Base-by-base conservation (phyloP, 345 rosid genomes). In the Pistacia integerrima region DNA sequence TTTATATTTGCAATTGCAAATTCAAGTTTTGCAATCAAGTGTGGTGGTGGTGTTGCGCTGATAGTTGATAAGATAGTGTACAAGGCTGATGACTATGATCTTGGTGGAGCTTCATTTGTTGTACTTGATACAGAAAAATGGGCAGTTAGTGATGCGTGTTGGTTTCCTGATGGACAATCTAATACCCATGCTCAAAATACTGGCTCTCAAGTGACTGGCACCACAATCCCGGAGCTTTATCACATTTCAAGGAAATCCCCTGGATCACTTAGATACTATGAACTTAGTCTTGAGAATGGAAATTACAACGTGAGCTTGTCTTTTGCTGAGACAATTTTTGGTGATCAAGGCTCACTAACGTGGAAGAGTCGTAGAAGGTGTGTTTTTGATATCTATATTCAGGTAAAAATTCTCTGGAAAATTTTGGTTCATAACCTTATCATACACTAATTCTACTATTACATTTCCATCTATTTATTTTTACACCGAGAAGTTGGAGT, bases 61-160 rank as follows among this genome's bases (percentile, higher is more conserved):
- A 75, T 3, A 44, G 36, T 65, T 57, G 64, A 57, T 78, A 87
- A 89, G 25, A 78, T 63, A 51, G 25, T 77, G 58, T 88, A 74
- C 51, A 89, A 90, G 77, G 86, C 77, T 4, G 92, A 90, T 22
- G 81, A 79, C 38, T 70, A 49, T 55, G 56, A 82, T 28, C 71
- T 85, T 64, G 84, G 87, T 30, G 75, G 87, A 70, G 83, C 90
- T 79, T 82, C 90, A 28, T 70, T 52, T 72, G 56, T 28, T 51
- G 86, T 90, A 58, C 74, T 86, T 59, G 73, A 14, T 65, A 67
- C 75, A 2, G 66, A 81, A 41, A 87, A 84, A 81, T 90, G 94
- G 94, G 94, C 88, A 38, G 82, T 85, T 69, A 87, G 92, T 81
- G 84, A 77, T 71, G 88, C 78, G 30, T 90, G 92, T n/a, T 72